Conservation (phyloP, 2,329 filamentous ascomycete genomes). For the Paecilomyces niveus region DNA sequence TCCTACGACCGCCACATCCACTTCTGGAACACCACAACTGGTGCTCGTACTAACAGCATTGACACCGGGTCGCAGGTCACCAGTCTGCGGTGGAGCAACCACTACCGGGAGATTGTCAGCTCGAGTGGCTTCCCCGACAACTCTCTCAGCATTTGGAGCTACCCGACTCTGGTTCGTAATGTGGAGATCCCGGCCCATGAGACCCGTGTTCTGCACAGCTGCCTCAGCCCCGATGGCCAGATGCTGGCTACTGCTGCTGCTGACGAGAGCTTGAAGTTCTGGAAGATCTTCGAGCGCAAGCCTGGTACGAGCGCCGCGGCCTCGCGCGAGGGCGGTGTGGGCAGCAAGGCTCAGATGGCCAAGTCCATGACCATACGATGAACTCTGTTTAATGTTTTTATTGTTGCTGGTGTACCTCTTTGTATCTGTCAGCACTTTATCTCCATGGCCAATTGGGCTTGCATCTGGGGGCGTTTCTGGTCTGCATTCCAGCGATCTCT, state of each 20-base stretch:
- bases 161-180: conserved; percentile 92
- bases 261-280: conserved; percentile 98
- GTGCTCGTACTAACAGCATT: conserved; percentile 97
- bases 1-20: conserved; percentile 97
- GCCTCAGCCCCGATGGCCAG: conserved; percentile 93
- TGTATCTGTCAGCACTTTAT: not conserved
- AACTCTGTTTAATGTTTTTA: conserved; percentile 14
- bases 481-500: not conserved
- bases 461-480: not conserved
- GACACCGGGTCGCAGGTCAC: conserved; percentile 97
- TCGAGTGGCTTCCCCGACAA: conserved; percentile 99
- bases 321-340: conserved; percentile 58
- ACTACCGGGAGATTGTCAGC: conserved; percentile 96
- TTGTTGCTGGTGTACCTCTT: not conserved
- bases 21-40: conserved; percentile 99
- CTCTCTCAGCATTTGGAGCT: conserved; percentile 98
- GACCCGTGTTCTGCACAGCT: conserved; percentile 92
- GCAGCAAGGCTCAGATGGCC: conserved; percentile 73
- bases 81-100: conserved; percentile 89
- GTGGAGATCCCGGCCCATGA: conserved; percentile 97
- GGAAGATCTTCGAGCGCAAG: conserved; percentile 99
- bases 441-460: not conserved
- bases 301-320: conserved; percentile 60
- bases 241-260: conserved; percentile 96
- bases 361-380: conserved; percentile 95